Base-by-base conservation (phyloP, 2,329 filamentous ascomycete species). In the Cercospora janseana region DNA sequence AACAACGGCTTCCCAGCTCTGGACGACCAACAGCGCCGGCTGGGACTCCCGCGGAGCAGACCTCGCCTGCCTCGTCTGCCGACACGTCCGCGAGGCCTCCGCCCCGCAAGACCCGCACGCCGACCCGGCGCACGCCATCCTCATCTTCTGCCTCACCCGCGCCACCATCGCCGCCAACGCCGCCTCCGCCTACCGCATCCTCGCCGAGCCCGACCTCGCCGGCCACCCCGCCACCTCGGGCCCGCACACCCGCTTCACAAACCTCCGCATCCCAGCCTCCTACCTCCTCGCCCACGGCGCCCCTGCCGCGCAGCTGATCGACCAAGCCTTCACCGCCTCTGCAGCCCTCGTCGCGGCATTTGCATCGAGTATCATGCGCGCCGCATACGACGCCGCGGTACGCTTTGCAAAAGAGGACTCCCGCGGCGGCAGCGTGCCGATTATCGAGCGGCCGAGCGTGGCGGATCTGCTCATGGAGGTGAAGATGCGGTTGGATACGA, bases 261-360 rank as follows among this genome's bases (percentile, higher is more conserved):
- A 96, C 66, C 91, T 96, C 55, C 86, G 91, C 48, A 87, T 97
- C 1, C 92, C 92, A 7, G 81, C 78, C 20, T 75, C 75, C 62
- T 91, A 87, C 72, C 84, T 97, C 0, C 71, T 81, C 6, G 72
- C 69, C 13, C 55, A 65, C 2, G 73, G 73, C 0, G 75, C 73
- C 2, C 60, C 67, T 23, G 78, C 72, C 2, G 72, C 71, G 0
- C 57, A 68, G 8, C 54, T 79, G 3, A 70, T 76, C 1, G 70
- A 70, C 12, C 58, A 62, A 15, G 67, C 72, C 1, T 78, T 80
- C 46, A 73, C 73, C 3, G 63, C 61, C 9, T 68, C 66, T 2
- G 77, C 76, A 1, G 72, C 73, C 1, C 66, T 81, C 0, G 78
- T 80, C 0, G 77, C 77, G 1, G 77, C 78, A 2, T 80, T 81